phyloP scores from a whole-genome alignment of 1,139 yeast genomes.

The Suzukiozyma palmioleophila region DNA sequence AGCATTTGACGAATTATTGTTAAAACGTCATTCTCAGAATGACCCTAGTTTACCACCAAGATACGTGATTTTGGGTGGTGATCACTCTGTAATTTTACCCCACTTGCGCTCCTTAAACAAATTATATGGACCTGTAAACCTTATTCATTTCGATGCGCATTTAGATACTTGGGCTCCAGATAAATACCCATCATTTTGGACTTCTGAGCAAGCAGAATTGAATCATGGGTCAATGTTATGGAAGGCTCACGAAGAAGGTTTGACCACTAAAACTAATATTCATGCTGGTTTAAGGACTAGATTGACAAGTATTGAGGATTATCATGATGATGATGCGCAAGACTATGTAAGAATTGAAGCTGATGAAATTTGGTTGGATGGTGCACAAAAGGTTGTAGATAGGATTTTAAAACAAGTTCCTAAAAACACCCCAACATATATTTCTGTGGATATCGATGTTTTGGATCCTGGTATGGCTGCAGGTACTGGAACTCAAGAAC shows the following conservation, averaged over 20 bases:
- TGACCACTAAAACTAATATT: slow-evolving; percentile 51
- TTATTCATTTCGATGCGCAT: slow-evolving; percentile 77
- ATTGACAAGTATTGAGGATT: slow-evolving; percentile 59
- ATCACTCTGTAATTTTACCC: slow-evolving; percentile 69
- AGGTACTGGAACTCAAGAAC: slow-evolving; percentile 82
- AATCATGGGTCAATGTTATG: slow-evolving; percentile 82
- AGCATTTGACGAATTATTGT: slow-evolving; percentile 59
- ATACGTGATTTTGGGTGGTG: slow-evolving; percentile 71
- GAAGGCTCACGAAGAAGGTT: slow-evolving; percentile 68
- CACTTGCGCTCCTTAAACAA: slow-evolving; percentile 59
- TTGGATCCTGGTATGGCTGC: slow-evolving; percentile 77
- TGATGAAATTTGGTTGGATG: slow-evolving; percentile 66
- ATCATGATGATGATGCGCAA: slow-evolving; percentile 58
- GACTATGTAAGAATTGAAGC: slow-evolving; percentile 62
- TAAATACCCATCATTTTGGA: slow-evolving; percentile 65
- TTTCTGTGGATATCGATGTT: slow-evolving; percentile 77
- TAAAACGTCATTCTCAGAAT: slow-evolving; percentile 20
- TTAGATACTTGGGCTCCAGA: slow-evolving; percentile 79
- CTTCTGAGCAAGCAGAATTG: slow-evolving; percentile 55
- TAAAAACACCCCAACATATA: slow-evolving; percentile 57
- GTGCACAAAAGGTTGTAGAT: slow-evolving; percentile 49
- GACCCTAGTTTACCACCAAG: slow-evolving; percentile 44
- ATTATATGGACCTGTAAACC: slow-evolving; percentile 59
- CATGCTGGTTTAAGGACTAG: slow-evolving; percentile 76
- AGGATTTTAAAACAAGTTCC: slow-evolving; percentile 51